Conservation (phyloP, 768 basidiomycete genomes). For the Tylopilus plumbeoviolaceoides region DNA sequence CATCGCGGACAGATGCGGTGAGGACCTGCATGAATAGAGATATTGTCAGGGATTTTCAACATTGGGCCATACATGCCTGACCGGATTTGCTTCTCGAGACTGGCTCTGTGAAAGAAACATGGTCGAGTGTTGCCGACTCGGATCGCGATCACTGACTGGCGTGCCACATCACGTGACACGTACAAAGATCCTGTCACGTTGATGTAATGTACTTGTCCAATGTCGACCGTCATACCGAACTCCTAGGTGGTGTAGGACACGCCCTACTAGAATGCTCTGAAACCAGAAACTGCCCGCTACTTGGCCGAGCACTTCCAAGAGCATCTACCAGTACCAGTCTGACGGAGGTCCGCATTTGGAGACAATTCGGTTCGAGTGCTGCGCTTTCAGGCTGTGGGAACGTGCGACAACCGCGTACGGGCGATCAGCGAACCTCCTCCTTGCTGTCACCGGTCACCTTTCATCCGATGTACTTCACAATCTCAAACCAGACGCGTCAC, state of each 20-base stretch:
- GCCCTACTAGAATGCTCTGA: background rate
- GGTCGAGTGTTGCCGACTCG: background rate
- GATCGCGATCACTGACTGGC: too few species aligned
- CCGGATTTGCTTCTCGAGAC: constrained; percentile 20
- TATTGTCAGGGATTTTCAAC: constrained; percentile 2
- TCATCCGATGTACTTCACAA: constrained; percentile 28
- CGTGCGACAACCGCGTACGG: background rate
- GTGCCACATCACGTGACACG: background rate
- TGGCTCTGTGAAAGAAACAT: constrained; percentile 26
- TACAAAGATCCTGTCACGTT: background rate
- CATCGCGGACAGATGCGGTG: constrained; percentile 71
- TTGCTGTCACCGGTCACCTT: background rate
- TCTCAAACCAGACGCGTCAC: constrained; percentile 37
- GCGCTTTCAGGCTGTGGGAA: background rate
- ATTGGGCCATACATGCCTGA: background rate
- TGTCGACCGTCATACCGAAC: background rate
- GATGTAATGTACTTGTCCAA: too few species aligned
- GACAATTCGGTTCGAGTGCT: background rate
- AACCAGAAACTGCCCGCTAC: too few species aligned
- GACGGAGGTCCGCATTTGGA: background rate
- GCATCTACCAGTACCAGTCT: background rate
- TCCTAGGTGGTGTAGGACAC: background rate
- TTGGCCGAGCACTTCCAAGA: background rate
- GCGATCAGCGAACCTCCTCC: background rate
- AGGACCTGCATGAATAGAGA: constrained; percentile 41